Evolutionary conservation across 106 monocot genomes (phyloP).

Genomic region (Dactylorhiza incarnata): DNA sequence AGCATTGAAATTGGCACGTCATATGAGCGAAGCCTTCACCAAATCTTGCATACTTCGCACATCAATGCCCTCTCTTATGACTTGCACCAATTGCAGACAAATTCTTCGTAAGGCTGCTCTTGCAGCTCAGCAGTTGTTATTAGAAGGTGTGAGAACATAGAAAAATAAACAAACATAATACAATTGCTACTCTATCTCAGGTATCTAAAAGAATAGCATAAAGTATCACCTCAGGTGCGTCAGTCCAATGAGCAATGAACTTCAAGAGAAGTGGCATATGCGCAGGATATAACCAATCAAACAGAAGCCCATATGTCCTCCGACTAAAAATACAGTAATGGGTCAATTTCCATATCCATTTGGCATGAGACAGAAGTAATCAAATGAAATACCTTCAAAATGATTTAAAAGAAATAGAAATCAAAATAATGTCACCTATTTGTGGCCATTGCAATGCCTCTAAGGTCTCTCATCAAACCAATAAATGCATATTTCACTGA

Average conservation of each 20-base stretch:
- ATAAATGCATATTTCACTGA: constrained; percentile 85
- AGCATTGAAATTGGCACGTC: background rate
- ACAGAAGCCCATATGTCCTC: constrained; percentile 82
- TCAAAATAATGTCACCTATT: constrained; percentile 42
- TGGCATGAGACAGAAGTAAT: background rate
- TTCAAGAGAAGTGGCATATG: constrained; percentile 87
- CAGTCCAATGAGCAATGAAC: constrained; percentile 83
- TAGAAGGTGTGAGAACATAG: background rate
- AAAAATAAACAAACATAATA: background rate
- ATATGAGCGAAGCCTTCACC: background rate
- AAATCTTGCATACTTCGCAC: background rate
- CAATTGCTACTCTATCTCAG: constrained; percentile 40
- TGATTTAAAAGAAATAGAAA: background rate
- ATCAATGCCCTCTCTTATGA: background rate
- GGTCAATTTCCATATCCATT: background rate
- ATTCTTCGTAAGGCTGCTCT: background rate
- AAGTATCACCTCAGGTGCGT: constrained; percentile 71
- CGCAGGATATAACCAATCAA: constrained; percentile 95
- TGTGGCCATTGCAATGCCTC: constrained; percentile 94
- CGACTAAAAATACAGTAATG: constrained; percentile 47
- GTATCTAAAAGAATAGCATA: background rate
- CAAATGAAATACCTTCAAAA: background rate
- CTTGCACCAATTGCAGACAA: background rate
- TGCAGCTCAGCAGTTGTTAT: background rate
- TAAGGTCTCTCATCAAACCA: constrained; percentile 92